These are phyloP conservation scores for Stachybotrys chartarum DNA, from an alignment of 2,329 filamentous ascomycete species.

Conservation along the genomic window DNA sequence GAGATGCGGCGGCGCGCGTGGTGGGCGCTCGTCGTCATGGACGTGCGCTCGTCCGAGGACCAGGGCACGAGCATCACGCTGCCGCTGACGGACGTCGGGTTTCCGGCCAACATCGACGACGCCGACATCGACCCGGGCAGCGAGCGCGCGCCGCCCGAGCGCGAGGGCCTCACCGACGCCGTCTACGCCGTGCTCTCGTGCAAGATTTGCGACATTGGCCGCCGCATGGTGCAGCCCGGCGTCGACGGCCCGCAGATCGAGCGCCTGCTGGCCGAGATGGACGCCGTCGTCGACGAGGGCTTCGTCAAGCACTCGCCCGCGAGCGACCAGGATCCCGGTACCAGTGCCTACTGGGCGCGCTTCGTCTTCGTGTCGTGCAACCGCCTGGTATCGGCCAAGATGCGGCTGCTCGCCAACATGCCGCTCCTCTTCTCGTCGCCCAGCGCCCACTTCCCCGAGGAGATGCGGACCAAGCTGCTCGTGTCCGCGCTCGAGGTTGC, in stretches of 20 bases:
- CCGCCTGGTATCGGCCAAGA: conserved; percentile 45
- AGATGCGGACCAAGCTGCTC: conserved; percentile 37
- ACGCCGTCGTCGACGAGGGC: conserved; percentile 30
- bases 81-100: conserved; percentile 38
- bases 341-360: conserved; percentile 29
- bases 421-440: conserved; percentile 37
- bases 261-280: conserved; percentile 36
- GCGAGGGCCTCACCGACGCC: conserved; percentile 47
- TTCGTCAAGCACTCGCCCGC: conserved; percentile 33
- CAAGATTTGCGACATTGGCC: conserved; percentile 26
- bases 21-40: conserved; percentile 53
- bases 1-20: conserved; percentile 58
- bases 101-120: conserved; percentile 53
- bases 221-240: conserved; percentile 27
- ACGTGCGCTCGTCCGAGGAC: conserved; percentile 53
- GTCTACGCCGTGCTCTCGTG: conserved; percentile 30
- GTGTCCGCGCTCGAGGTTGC: conserved; percentile 46
- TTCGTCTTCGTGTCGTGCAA: conserved; percentile 16
- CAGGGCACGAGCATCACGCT: conserved; percentile 47
- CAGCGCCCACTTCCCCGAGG: conserved; percentile 25
- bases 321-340: conserved; percentile 3
- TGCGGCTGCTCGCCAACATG: conserved; percentile 47
- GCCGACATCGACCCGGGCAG: conserved; percentile 40
- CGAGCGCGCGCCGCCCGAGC: conserved; percentile 35
- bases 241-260: conserved; percentile 23